A percentile compares a stretch with the other conserved stretches of the same genome.
phyloP scores from a whole-genome alignment of 352 stramenopile species.

The Globisporangium nunn region DNA sequence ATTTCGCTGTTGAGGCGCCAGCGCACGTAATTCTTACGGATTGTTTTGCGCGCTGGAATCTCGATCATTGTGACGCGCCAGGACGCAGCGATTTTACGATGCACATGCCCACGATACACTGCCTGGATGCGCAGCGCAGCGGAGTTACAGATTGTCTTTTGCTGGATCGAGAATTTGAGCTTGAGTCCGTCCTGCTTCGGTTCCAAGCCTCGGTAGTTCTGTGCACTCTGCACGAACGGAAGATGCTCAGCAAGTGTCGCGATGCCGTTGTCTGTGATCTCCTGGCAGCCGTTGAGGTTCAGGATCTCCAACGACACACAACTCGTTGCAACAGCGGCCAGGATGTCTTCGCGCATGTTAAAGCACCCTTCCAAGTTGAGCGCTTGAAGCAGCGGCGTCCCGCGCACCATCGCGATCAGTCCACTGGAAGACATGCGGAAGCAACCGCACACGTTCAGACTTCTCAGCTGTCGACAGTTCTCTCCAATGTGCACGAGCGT shows the following conservation, averaged over 20 bases:
- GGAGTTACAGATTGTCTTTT: constrained; percentile 68
- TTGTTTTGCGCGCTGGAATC: constrained; percentile 33
- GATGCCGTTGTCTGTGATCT: constrained; percentile 72
- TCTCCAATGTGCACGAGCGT: constrained; percentile 41
- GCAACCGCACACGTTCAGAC: constrained; percentile 57
- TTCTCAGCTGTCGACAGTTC: constrained; percentile 38
- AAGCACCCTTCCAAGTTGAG: constrained; percentile 66
- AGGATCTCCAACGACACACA: constrained; percentile 57
- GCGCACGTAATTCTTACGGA: constrained; percentile 42
- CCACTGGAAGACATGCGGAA: constrained; percentile 50
- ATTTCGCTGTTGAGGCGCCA: constrained; percentile 42
- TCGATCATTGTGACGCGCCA: constrained; percentile 59
- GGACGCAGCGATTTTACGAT: constrained; percentile 32
- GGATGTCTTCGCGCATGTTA: constrained; percentile 63
- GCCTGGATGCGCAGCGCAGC: constrained; percentile 66
- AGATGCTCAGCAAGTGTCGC: constrained; percentile 59
- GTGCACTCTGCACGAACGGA: constrained; percentile 52
- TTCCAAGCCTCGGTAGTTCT: constrained; percentile 52
- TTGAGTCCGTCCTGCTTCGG: constrained; percentile 37
- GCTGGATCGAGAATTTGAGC: constrained; percentile 66
- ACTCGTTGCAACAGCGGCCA: constrained; percentile 40
- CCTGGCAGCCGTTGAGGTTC: constrained; percentile 66
- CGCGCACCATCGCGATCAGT: constrained; percentile 37
- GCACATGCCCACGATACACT: constrained; percentile 48
- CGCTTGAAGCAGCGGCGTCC: constrained; percentile 46